Evolutionary conservation across 139 green algal genomes (phyloP).

Genomic region (Chlorokybus atmophyticus): DNA sequence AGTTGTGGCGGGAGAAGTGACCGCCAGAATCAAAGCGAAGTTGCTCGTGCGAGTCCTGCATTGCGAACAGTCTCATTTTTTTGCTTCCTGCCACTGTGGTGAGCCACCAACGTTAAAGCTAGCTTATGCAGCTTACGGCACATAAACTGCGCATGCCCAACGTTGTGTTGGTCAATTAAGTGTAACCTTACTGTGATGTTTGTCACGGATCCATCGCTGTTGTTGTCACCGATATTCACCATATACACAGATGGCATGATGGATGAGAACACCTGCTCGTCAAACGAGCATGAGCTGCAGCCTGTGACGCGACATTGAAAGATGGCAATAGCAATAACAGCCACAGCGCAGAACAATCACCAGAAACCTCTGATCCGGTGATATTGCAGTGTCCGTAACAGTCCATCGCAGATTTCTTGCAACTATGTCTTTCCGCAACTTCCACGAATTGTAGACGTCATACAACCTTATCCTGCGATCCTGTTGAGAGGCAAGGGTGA

Average conservation of each 20-base stretch:
- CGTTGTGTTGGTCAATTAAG: no score
- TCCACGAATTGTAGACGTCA: slow-evolving; percentile 14
- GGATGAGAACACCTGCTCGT: slow-evolving; percentile 32
- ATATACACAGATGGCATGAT: slow-evolving; percentile 38
- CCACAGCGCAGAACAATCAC: slow-evolving; percentile 1
- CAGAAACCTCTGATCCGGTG: slow-evolving; percentile 39
- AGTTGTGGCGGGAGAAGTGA: neutral
- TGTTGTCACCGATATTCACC: slow-evolving; percentile 36
- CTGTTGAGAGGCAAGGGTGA: neutral
- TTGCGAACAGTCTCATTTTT: slow-evolving; percentile 1
- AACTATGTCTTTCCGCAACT: slow-evolving; percentile 22
- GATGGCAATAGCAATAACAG: neutral
- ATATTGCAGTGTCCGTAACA: slow-evolving; percentile 67
- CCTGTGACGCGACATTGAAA: neutral
- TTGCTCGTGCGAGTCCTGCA: slow-evolving; percentile 26
- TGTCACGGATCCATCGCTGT: slow-evolving; percentile 56
- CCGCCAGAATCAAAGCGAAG: slow-evolving; percentile 12
- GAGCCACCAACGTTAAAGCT: no score
- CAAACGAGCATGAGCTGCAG: slow-evolving; percentile 26
- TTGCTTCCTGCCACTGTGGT: neutral
- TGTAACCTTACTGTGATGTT: slow-evolving; percentile 18
- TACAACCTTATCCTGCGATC: slow-evolving; percentile 28
- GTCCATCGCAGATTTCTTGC: slow-evolving; percentile 39
- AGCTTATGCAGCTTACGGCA: no score
- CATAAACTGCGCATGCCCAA: no score